Percentiles rank a stretch among this genome's conserved stretches.
phyloP scores from a whole-genome alignment of 805 yeast species.

The Wickerhamiella bombiphila region DNA sequence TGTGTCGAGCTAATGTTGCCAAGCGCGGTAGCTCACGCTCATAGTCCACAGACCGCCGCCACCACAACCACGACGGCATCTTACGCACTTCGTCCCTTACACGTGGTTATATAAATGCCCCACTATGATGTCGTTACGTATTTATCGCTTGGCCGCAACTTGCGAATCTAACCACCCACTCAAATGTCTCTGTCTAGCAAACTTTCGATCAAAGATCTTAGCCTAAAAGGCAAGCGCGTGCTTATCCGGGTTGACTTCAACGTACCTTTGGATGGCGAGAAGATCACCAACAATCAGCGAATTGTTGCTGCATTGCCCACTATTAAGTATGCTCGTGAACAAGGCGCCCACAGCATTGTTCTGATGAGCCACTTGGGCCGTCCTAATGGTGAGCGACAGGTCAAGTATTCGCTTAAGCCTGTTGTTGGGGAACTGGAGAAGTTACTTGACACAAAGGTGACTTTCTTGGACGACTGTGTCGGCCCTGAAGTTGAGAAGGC shows the following conservation, averaged over 20 bases:
- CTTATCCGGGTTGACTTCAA: constrained; percentile 78
- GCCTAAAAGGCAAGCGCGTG: constrained; percentile 82
- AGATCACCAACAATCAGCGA: constrained; percentile 98
- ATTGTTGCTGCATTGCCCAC: constrained; percentile 99
- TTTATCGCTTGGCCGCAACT: no score
- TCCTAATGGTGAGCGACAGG: constrained; percentile 87
- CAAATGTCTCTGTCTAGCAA: constrained; percentile 86
- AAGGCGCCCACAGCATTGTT: constrained; percentile 77
- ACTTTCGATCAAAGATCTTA: constrained; percentile 82
- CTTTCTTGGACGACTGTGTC: constrained; percentile 80
- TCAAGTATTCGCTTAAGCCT: constrained; percentile 84
- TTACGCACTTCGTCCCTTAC: no score
- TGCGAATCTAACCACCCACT: no score
- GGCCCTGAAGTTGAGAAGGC: constrained; percentile 79
- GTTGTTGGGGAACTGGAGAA: constrained; percentile 78
- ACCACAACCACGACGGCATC: constrained; percentile 5
- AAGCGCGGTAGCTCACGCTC: constrained; percentile 25
- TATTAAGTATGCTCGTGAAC: constrained; percentile 83
- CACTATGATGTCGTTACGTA: no score
- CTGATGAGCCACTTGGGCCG: constrained; percentile 98
- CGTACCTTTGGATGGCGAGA: constrained; percentile 69
- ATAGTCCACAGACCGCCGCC: constrained; percentile 12
- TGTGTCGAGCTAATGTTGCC: constrained; percentile 17
- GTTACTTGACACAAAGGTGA: constrained; percentile 59
- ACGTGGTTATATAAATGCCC: no score